Evolutionary conservation across 164 flowering plant genomes (phyloP).

Genomic region (Amborella trichopoda): DNA sequence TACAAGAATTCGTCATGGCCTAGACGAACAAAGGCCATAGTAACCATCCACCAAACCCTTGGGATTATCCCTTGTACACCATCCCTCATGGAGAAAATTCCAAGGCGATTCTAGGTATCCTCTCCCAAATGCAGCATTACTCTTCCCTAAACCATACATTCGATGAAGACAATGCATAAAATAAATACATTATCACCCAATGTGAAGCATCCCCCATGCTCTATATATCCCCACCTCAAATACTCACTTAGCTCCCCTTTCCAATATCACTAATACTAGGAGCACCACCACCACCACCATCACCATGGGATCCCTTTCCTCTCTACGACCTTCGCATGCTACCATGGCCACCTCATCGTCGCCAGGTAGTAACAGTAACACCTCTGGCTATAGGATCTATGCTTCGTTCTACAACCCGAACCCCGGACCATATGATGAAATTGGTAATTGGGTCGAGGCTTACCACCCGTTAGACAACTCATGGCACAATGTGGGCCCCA

Average conservation of each 20-base stretch:
- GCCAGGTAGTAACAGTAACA: too few relatives aligned
- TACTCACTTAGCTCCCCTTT: not conserved
- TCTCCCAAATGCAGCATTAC: too few relatives aligned
- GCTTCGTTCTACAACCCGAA: slow-evolving; percentile 21
- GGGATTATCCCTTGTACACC: too few relatives aligned
- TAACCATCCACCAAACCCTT: too few relatives aligned
- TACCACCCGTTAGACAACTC: slow-evolving; percentile 33
- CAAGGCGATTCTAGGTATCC: too few relatives aligned
- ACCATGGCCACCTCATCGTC: slow-evolving; percentile 7
- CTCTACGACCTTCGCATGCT: slow-evolving; percentile 7
- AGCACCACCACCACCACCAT: not conserved
- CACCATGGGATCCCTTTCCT: slow-evolving; percentile 25
- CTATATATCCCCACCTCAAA: not conserved
- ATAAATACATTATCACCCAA: too few relatives aligned
- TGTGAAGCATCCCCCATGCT: too few relatives aligned
- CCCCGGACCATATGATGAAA: not conserved
- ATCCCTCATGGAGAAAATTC: too few relatives aligned
- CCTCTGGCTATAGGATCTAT: slow-evolving; percentile 10
- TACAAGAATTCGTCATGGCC: too few relatives aligned
- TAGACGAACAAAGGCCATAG: too few relatives aligned
- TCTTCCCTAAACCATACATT: too few relatives aligned
- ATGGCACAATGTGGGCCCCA: slow-evolving; percentile 21
- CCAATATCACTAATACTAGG: not conserved
- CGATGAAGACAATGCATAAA: too few relatives aligned
- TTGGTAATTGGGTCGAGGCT: slow-evolving; percentile 30